Conservation (phyloP, 2,329 filamentous ascomycete genomes). For the Colletotrichum brevisporum region DNA sequence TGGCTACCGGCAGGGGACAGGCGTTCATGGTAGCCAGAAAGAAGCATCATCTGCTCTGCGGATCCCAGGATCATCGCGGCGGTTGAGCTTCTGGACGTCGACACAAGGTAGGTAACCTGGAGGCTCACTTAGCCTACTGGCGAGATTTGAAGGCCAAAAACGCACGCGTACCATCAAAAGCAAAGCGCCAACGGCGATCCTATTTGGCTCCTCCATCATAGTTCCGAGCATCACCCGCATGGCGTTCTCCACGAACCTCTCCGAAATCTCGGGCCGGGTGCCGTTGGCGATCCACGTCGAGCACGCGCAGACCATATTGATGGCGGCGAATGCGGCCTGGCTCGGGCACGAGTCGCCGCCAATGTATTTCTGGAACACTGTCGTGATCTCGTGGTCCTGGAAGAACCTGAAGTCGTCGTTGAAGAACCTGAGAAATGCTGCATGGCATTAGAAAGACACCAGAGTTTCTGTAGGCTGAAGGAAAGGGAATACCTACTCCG, state of each 20-base stretch:
- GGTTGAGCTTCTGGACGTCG: neutral
- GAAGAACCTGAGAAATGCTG: neutral
- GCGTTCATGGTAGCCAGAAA: neutral
- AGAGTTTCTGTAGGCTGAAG: too few relatives aligned
- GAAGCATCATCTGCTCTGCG: neutral
- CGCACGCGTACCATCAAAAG: neutral
- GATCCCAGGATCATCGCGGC: neutral
- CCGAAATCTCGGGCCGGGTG: neutral
- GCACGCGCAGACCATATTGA: neutral
- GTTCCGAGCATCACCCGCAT: neutral
- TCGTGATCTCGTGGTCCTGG: neutral
- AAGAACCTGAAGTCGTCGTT: neutral
- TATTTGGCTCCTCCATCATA: neutral
- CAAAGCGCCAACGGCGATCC: neutral
- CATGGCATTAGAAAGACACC: neutral
- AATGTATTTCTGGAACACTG: neutral
- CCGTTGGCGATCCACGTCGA: neutral
- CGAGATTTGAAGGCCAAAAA: neutral
- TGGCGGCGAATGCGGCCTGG: neutral
- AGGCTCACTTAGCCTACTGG: neutral
- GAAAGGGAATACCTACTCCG: neutral
- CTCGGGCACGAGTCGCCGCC: neutral
- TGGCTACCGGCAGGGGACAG: too few relatives aligned
- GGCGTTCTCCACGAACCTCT: neutral
- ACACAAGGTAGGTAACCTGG: neutral